Evolutionary conservation across 495 filamentous ascomycete genomes (phyloP).

Genomic region (Hypoxylon cercidicola): DNA sequence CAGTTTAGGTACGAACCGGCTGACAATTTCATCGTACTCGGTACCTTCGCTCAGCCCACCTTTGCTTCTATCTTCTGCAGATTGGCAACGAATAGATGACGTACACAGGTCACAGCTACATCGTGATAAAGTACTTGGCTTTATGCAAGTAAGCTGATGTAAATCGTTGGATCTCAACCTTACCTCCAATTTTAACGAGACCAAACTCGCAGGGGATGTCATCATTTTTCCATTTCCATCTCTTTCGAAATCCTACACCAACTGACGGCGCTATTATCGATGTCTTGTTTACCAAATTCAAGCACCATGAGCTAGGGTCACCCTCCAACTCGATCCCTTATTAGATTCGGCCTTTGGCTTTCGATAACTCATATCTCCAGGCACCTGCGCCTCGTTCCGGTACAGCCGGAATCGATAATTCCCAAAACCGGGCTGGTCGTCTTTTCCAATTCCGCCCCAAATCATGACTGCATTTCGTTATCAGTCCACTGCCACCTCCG

Average conservation of each 20-base stretch:
- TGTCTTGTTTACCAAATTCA: not conserved
- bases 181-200: not conserved
- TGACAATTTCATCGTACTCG: slow-evolving; percentile 6
- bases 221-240: not conserved
- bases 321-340: slow-evolving; percentile 5
- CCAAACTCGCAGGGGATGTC: slow-evolving; percentile 3
- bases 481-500: slow-evolving; percentile 24
- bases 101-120: slow-evolving; percentile 9
- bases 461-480: slow-evolving; percentile 44
- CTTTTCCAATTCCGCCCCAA: slow-evolving; percentile 18
- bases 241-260: not conserved
- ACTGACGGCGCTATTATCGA: not conserved
- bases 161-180: slow-evolving; percentile 1
- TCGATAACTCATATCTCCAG: no score
- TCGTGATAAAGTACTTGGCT: slow-evolving; percentile 1
- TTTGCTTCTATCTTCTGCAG: not conserved
- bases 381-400: slow-evolving; percentile 29
- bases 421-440: slow-evolving; percentile 10
- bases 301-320: slow-evolving; percentile 14
- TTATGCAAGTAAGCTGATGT: slow-evolving; percentile 13
- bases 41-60: not conserved
- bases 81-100: slow-evolving; percentile 2
- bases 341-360: slow-evolving; percentile 5
- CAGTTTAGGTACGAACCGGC: not conserved
- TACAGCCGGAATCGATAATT: slow-evolving; percentile 19